These are phyloP conservation scores for Pholiota molesta DNA, from an alignment of 768 basidiomycete species.

Conservation along the genomic window DNA sequence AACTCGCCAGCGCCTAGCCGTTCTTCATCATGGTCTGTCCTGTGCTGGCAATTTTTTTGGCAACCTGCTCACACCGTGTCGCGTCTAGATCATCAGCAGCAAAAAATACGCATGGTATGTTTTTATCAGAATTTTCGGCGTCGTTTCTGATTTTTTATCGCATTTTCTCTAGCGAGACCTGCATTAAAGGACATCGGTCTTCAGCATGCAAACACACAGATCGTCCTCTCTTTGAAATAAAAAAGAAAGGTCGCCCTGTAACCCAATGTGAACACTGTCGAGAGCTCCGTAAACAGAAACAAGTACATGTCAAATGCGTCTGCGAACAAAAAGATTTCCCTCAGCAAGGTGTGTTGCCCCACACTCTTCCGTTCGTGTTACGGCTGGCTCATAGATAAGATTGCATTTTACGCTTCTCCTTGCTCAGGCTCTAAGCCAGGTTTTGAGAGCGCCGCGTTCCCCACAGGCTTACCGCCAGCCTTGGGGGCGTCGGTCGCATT, in stretches of 20 bases:
- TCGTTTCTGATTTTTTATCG: slow-evolving; percentile 15
- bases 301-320: slow-evolving; percentile 84
- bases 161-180: slow-evolving; percentile 70
- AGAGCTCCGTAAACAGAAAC: slow-evolving; percentile 81
- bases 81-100: slow-evolving; percentile 61
- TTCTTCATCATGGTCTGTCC: slow-evolving; percentile 43
- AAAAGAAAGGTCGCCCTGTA: slow-evolving; percentile 90
- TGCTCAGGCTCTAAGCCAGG: slow-evolving; percentile 54
- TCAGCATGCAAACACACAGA: slow-evolving; percentile 88
- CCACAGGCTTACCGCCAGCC: slow-evolving; percentile 72
- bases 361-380: slow-evolving; percentile 10
- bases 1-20: slow-evolving; percentile 34
- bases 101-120: slow-evolving; percentile 85
- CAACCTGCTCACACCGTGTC: not conserved
- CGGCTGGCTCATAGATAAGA: slow-evolving; percentile 52
- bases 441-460: slow-evolving; percentile 77
- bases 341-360: slow-evolving; percentile 63
- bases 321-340: slow-evolving; percentile 68
- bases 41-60: slow-evolving; percentile 2
- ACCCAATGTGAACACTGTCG: slow-evolving; percentile 92
- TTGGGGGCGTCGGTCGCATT: slow-evolving; percentile 65
- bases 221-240: slow-evolving; percentile 87
- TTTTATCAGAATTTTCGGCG: slow-evolving; percentile 1
- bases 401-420: slow-evolving; percentile 25
- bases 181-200: slow-evolving; percentile 93